Base-by-base conservation (phyloP, 176 grass and related monocot genomes). In the Phyllostachys edulis region DNA sequence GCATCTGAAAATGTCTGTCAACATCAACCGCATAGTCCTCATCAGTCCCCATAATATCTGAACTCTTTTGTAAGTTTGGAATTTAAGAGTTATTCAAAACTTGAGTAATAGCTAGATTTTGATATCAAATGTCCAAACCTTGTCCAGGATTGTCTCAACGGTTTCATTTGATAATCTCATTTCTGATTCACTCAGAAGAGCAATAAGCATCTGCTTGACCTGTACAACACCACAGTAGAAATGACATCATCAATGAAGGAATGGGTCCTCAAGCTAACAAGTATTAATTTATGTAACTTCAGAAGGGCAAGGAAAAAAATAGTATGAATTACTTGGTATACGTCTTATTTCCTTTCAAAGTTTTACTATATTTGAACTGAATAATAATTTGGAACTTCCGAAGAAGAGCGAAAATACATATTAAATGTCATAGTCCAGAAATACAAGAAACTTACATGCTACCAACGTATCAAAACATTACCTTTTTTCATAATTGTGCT, bases 131-230 rank as follows among this genome's bases (percentile, higher is more conserved):
- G 32, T 78, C n/a, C 36, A 15, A 15, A 97, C 92, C 94, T 94
- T 97, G 69, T 97, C 90, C 69, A 97, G 59, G 77, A 97, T 97
- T 83, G 87, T 80, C 69, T 97, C 94, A 37, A 97, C 80, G 61
- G 89, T 92, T 77, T 97, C 94, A 86, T 91, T 90, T 47, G 92
- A 90, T 71, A 97, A 88, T 66, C 84, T 94, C 95, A 94, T 94
- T 42, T 91, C 92, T 17, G 92, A 94, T 92, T 97, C 95, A 44
- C 83, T 89, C 71, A 97, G 71, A 87, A 97, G 92, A 61, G 92
- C 90, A 87, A 94, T 79, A 62, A 97, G 80, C 95, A 97, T 97
- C 81, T 97, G 95, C 75, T 97, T 97, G 21, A 97, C 92, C 95
- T 97, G 88, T 37, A 85, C 26, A 61, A 1, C 21, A 49, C 20